These are phyloP conservation scores for Lentinula edodes DNA, from an alignment of 768 basidiomycete species.

Conservation along the genomic window DNA sequence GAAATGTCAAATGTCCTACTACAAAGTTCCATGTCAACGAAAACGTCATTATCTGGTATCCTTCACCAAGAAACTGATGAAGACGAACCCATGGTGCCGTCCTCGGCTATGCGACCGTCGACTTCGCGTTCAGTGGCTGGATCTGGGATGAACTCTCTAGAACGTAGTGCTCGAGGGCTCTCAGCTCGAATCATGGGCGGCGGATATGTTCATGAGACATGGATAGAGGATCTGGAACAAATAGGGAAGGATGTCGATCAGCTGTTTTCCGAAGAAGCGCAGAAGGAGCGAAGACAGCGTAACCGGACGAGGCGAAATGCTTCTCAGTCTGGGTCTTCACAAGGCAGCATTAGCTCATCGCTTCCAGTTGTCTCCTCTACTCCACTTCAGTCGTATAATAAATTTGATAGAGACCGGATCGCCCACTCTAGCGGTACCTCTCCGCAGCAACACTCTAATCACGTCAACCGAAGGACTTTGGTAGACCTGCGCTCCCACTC, in stretches of 20 bases:
- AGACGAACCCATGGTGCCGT: background rate
- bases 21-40: slow-evolving; percentile 70
- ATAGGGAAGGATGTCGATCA: slow-evolving; percentile 60
- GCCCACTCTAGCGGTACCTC: slow-evolving; percentile 31
- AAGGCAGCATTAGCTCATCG: slow-evolving; percentile 34
- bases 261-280: slow-evolving; percentile 34
- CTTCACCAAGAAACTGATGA: slow-evolving; percentile 4
- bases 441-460: background rate
- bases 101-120: background rate
- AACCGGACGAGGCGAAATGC: slow-evolving; percentile 7
- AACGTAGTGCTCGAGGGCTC: slow-evolving; percentile 41
- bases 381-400: slow-evolving; percentile 6
- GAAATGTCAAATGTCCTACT: slow-evolving; percentile 82
- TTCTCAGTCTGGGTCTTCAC: slow-evolving; percentile 6
- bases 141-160: slow-evolving; percentile 44
- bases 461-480: background rate
- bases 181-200: slow-evolving; percentile 45
- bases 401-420: slow-evolving; percentile 36
- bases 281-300: slow-evolving; percentile 14
- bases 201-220: slow-evolving; percentile 41
- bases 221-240: slow-evolving; percentile 66
- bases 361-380: slow-evolving; percentile 34
- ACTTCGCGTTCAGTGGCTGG: slow-evolving; percentile 29
- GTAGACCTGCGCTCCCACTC: background rate
- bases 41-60: slow-evolving; percentile 39